Percentiles rank a stretch among this genome's conserved stretches.
phyloP scores from a whole-genome alignment of 140 eudicot genomes.

The Bidens hawaiensis region DNA sequence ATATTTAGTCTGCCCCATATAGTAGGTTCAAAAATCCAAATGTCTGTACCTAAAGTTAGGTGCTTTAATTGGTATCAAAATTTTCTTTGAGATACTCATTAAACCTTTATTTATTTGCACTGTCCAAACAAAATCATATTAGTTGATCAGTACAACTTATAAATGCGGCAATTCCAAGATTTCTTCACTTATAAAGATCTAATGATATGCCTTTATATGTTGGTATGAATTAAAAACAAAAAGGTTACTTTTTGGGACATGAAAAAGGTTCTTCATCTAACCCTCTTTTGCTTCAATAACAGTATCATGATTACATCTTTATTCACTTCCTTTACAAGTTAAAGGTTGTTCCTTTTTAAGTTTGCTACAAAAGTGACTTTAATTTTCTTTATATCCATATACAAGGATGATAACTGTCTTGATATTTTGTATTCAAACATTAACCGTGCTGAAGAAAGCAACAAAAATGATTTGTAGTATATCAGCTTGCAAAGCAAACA shows the following conservation, averaged over 20 bases:
- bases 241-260: constrained; percentile 23
- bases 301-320: constrained; percentile 26
- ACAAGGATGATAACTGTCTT: neutral
- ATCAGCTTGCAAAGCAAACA: neutral
- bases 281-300: constrained; percentile 38
- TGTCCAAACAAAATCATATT: neutral
- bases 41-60: neutral
- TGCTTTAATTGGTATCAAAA: neutral
- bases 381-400: constrained; percentile 5
- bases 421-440: neutral
- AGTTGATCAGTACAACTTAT: constrained; percentile 19
- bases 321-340: constrained; percentile 30
- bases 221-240: constrained; percentile 22
- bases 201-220: constrained; percentile 34
- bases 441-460: neutral
- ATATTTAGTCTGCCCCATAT: neutral
- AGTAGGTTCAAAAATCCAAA: neutral
- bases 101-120: constrained; percentile 1
- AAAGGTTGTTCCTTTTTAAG: constrained; percentile 16
- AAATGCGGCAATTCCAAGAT: constrained; percentile 31
- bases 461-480: neutral
- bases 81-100: constrained; percentile 11
- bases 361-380: constrained; percentile 26
- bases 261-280: constrained; percentile 32
- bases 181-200: constrained; percentile 24